Base-by-base conservation (phyloP, 2,329 filamentous ascomycete genomes). In the Proliferodiscus dingleyae region DNA sequence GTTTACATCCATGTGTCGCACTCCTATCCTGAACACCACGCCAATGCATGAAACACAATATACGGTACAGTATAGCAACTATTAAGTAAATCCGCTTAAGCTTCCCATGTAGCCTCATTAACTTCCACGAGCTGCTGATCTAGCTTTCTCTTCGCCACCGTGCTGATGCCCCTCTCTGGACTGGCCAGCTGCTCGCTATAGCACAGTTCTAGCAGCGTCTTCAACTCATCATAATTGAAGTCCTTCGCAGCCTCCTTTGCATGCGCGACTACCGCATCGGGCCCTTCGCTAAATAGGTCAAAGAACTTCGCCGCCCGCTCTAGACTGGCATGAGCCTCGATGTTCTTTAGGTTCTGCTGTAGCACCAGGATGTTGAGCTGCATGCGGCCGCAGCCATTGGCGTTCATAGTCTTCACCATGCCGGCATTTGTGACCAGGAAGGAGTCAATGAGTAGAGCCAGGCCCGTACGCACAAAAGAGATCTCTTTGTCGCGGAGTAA, bases 291-390 rank as follows among this genome's bases (percentile, higher is more conserved):
- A 58, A 87, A 89, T 29, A 91, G 65, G 16, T 76, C 74, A 60
- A 82, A 90, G 68, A 85, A 91, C 47, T 78, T 74, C 16, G 79
- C 75, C 1, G 83, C 78, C 28, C 78, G 71, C 3, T 73, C 72
- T 22, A 91, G 71, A 46, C 78, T 74, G 3, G 87, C 83, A 7
- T 77, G 77, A 2, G 78, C 73, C 65, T 93, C 89, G 43, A 98
- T 83, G 55, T 95, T 95, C 71, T 95, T 95, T 45, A 98, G 79
- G 60, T 95, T 96, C 64, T 98, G 93, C 68, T 97, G 91, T 41
- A 98, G 72, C 32, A 98, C 93, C 19, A 96, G 76, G 39, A 96
- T 89, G 64, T 98, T 95, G 60, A 97, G 80, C 64, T 89, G 85
- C 80, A 98, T 89, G 29, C 89, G 80, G n/a, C 83, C 81, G 49